Evolutionary conservation across 2,329 filamentous ascomycete species (phyloP), one percentile per base, ranked within the genome.

Genomic region (Alternaria gansuensis): DNA sequence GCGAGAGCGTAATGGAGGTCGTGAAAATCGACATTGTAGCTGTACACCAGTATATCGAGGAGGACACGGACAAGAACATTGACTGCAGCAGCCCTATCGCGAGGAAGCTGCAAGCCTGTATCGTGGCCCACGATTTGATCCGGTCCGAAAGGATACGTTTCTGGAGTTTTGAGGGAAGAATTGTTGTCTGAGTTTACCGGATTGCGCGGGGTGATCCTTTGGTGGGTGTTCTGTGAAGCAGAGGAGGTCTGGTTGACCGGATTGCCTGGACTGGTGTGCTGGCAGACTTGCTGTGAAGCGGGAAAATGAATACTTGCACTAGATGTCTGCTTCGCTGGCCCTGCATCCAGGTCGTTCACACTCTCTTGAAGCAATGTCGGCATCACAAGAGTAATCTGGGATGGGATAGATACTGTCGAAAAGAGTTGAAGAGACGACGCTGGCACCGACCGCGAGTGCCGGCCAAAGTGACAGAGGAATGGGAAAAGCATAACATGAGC

Each of bases 1-100:
- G 45, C 36, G 14, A 55, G 37, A 5, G 44, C 53, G 11, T 36
- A 21, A n/a, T 51, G 28, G 8, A 55, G 28, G 7, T 43, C 26
- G 2, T 41, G 34, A 31, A 24, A 23, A 14, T 55, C 45, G 11
- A 55, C 21, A 10, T 21, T 29, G 9, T 55, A 51, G 17, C 41
- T 43, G 37, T 43, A 55, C 8, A 51, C 24, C 37, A 55, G 37
- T 41, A 55, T 55, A 11, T 55, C 53, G 17, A 55, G 21, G n/a
- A 55, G 28, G 5, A 43, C 21, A 2, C 53, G 53, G 24, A 50
- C 8, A 26, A 55, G 23, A 2, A 55, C 21, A 23, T 28, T 23
- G 21, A 31, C 29, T 13, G 33, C 36, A 5, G 26, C 21, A 8
- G 21, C 6, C 26, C n/a, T 28, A 10, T 54, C 52, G 4, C 14